A percentile compares a stretch with the other conserved stretches of the same genome.
phyloP scores from a whole-genome alignment of 257 asterid species.

The Solanum acaule region DNA sequence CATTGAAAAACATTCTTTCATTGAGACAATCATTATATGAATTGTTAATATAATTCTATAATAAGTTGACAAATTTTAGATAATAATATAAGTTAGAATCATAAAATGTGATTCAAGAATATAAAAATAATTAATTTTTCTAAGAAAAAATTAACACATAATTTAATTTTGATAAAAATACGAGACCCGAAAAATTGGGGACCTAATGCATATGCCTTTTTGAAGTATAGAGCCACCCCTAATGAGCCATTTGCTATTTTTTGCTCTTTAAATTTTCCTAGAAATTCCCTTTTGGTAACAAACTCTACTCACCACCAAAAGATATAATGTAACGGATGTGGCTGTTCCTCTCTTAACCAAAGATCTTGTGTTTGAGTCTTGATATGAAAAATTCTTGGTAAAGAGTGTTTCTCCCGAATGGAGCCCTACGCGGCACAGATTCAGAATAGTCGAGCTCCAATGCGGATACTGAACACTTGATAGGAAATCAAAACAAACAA shows the following conservation, averaged over 20 bases:
- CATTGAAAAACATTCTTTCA: not conserved
- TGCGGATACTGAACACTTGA: fast-evolving
- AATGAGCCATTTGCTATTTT: not conserved
- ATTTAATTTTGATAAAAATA: too few species aligned
- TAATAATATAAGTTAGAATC: not conserved
- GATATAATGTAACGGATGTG: not conserved
- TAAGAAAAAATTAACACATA: not conserved
- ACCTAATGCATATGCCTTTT: not conserved
- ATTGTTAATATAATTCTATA: too few species aligned
- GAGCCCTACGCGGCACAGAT: fast-evolving
- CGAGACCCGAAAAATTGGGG: too few species aligned
- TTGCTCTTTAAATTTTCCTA: not conserved
- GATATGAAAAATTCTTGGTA: too few species aligned
- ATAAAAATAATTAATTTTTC: too few species aligned
- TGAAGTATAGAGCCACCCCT: not conserved
- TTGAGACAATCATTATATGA: too few species aligned
- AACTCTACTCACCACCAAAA: not conserved
- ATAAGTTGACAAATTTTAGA: not conserved
- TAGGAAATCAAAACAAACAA: too few species aligned
- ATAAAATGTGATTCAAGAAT: not conserved
- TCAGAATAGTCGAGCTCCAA: fast-evolving
- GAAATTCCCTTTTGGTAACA: not conserved
- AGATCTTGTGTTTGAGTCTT: not conserved
- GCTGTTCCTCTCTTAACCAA: too few species aligned
- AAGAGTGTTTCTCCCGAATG: too few species aligned